Conservation (phyloP, 148 eudicot genomes). For the Tetragonia tetragonoides region DNA sequence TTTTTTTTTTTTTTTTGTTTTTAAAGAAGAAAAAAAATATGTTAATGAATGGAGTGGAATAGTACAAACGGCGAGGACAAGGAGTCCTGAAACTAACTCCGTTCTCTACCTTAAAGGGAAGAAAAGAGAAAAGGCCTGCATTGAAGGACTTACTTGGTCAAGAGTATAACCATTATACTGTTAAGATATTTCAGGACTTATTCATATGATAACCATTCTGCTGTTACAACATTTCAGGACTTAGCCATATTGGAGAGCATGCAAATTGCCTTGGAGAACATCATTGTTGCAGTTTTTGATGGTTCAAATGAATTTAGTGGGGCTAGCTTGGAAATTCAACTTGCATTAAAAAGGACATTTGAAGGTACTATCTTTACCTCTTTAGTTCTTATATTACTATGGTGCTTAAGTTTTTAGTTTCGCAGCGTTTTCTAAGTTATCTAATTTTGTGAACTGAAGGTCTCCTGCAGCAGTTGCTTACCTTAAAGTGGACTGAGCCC, state of each 20-base stretch:
- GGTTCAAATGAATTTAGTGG: constrained; percentile 57
- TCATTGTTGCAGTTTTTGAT: constrained; percentile 68
- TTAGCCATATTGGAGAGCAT: constrained; percentile 84
- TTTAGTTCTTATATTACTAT: not conserved
- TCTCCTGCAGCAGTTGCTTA: constrained; percentile 79
- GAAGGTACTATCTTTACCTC: constrained; percentile 53
- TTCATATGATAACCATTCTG: constrained; percentile 24
- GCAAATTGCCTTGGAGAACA: constrained; percentile 77
- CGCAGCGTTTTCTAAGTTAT: constrained; percentile 30
- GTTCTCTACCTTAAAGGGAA: not conserved
- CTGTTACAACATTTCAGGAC: constrained; percentile 42
- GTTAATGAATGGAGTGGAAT: too few relatives aligned
- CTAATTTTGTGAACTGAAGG: constrained; percentile 46
- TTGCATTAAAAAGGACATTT: constrained; percentile 59
- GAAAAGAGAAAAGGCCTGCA: not conserved
- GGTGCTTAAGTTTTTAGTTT: constrained; percentile 14
- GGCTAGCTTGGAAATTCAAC: constrained; percentile 49
- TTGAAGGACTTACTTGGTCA: not conserved
- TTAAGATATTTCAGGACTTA: constrained; percentile 52
- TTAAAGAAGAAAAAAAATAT: too few relatives aligned
- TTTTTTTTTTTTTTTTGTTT: too few relatives aligned
- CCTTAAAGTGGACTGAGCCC: constrained; percentile 88
- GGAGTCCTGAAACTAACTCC: too few relatives aligned
- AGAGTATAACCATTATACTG: not conserved
- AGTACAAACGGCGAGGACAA: too few relatives aligned